Conservation (phyloP, 306 rosid species). For the Sophora flavescens region DNA sequence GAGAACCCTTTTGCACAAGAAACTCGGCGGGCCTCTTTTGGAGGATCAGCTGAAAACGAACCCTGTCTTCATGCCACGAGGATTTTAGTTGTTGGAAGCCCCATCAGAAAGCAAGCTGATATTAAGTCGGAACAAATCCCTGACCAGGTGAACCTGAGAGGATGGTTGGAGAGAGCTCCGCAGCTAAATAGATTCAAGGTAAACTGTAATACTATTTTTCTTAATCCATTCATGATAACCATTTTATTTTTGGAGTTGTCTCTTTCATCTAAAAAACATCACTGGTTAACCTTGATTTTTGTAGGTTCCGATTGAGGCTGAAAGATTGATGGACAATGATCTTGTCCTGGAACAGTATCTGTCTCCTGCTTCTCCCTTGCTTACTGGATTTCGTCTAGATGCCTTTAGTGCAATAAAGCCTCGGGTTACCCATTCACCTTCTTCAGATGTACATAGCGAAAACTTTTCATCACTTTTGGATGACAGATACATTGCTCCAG, state of each 20-base stretch:
- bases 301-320: constrained; percentile 93
- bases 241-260: constrained; percentile 34
- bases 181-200: constrained; percentile 90
- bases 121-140: constrained; percentile 64
- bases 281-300: constrained; percentile 32
- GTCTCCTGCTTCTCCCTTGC: constrained; percentile 74
- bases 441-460: constrained; percentile 56
- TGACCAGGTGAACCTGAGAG: constrained; percentile 66
- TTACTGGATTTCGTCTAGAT: constrained; percentile 95
- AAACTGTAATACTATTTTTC: constrained; percentile 36
- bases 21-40: constrained; percentile 81
- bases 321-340: constrained; percentile 78
- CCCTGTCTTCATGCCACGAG: constrained; percentile 95
- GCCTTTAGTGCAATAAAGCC: constrained; percentile 89
- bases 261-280: constrained; percentile 11
- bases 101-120: constrained; percentile 67
- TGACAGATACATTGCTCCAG: constrained; percentile 86
- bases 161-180: constrained; percentile 84
- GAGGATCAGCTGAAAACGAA: constrained; percentile 75
- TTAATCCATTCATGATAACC: constrained; percentile 27
- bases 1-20: constrained; percentile 89
- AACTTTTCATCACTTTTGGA: constrained; percentile 66
- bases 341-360: constrained; percentile 79
- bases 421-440: constrained; percentile 89
- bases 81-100: constrained; percentile 81